A percentile compares a stretch with the other conserved stretches of the same genome.
phyloP scores from a whole-genome alignment of 306 rosid species.

The Mimosa bimucronata region DNA sequence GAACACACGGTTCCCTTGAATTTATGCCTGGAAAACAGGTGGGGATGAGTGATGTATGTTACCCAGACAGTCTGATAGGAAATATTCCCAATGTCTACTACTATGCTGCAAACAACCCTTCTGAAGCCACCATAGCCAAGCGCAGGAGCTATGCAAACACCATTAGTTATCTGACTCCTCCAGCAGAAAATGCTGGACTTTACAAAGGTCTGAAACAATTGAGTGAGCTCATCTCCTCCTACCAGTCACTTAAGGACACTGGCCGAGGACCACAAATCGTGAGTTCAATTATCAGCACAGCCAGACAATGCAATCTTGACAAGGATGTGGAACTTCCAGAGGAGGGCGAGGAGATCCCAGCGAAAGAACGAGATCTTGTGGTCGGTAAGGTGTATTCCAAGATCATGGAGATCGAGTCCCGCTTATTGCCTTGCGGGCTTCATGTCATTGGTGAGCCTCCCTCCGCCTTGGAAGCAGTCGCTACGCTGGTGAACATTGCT shows the following conservation, averaged over 20 bases:
- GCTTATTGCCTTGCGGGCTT: constrained; percentile 91
- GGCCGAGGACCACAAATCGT: constrained; percentile 97
- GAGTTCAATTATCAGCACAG: constrained; percentile 97
- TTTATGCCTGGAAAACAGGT: constrained; percentile 99
- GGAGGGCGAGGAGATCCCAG: constrained; percentile 76
- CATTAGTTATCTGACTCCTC: constrained; percentile 96
- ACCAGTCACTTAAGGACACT: constrained; percentile 93
- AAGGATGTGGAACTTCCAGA: constrained; percentile 93
- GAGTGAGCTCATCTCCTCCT: constrained; percentile 92
- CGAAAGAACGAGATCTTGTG: constrained; percentile 86
- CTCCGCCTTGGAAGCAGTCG: constrained; percentile 96
- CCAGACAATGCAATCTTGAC: constrained; percentile 95
- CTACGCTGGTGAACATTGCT: constrained; percentile 94
- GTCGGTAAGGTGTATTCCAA: constrained; percentile 93
- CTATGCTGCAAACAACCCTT: constrained; percentile 96
- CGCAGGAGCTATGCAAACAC: constrained; percentile 98
- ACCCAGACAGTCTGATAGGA: constrained; percentile 92
- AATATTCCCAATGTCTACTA: constrained; percentile 92
- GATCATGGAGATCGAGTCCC: constrained; percentile 99
- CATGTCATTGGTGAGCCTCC: constrained; percentile 99
- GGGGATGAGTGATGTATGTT: constrained; percentile 98
- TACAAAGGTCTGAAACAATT: constrained; percentile 98
- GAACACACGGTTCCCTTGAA: constrained; percentile 97
- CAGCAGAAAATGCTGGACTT: constrained; percentile 99
- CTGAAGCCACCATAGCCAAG: constrained; percentile 98